Evolutionary conservation across 805 yeast genomes (phyloP).

Genomic region (Clavispora asparagi): DNA sequence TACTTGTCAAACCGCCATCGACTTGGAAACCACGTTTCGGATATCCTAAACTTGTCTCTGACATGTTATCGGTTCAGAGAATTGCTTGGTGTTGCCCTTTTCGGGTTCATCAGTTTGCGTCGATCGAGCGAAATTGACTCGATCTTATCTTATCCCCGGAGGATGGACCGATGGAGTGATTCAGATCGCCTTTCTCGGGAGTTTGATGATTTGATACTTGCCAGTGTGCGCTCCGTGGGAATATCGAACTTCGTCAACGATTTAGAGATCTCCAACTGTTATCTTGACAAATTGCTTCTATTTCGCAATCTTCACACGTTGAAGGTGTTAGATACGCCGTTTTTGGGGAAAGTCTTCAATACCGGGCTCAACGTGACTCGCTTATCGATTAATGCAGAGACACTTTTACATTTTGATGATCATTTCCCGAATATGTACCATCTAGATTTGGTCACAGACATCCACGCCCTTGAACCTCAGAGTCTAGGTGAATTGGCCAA

Average conservation of each 20-base stretch:
- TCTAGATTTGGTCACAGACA: constrained; percentile 19
- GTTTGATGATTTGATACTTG: constrained; percentile 19
- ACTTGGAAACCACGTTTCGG: neutral
- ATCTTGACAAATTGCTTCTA: constrained; percentile 11
- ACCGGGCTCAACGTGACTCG: constrained; percentile 1
- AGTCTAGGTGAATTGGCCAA: constrained; percentile 1
- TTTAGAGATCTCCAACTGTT: constrained; percentile 21
- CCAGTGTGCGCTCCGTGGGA: constrained; percentile 1
- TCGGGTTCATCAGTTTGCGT: constrained; percentile 20
- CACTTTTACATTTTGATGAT: constrained; percentile 8
- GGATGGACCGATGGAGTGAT: constrained; percentile 18
- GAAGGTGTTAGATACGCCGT: constrained; percentile 17
- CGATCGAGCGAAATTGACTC: constrained; percentile 25
- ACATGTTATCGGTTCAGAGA: constrained; percentile 21
- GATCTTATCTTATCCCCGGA: constrained; percentile 17
- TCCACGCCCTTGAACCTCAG: constrained; percentile 10
- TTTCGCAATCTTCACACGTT: constrained; percentile 17
- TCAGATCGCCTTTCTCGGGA: constrained; percentile 12
- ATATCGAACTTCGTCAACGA: constrained; percentile 13
- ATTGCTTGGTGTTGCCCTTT: constrained; percentile 17
- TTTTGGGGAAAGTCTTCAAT: neutral
- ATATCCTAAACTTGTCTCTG: constrained; percentile 17
- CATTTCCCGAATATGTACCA: constrained; percentile 6
- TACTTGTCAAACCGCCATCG: neutral
- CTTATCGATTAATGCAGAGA: constrained; percentile 15